Evolutionary conservation across 1,139 yeast species (phyloP), one percentile per base, ranked within the genome.

Genomic region (Geotrichum bryndzae): DNA sequence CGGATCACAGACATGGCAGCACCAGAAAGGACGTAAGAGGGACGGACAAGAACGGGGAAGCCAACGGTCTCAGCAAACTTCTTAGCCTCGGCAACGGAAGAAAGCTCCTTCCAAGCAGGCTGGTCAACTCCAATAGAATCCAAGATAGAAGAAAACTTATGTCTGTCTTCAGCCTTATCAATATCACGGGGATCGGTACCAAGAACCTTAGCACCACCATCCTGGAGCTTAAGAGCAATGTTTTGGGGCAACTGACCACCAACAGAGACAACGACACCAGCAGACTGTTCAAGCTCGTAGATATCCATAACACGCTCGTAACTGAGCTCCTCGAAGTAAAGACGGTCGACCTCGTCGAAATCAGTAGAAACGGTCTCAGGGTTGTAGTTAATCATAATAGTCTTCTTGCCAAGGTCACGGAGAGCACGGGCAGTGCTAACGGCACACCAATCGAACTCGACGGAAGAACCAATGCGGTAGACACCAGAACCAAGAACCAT

Each of bases 101-200:
- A 91, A 71, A 94, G 85, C 79, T 94, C 99, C 77, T 92, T 94
- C 99, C 99, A 94, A 57, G 97, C 97, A 60, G 99, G 99, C 79
- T 94, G 99, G 78, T 94, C 99, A 68, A 94, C 98, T 63, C 96
- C 97, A 72, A 94, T 94, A 71, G 85, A 85, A 77, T 94, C 99
- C 80, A 94, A 83, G 95, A 94, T 92, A 79, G 97, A 89, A 59
- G 97, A 90, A 81, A 94, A 94, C 80, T 94, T 95, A 83, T 91
- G 92, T 80, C 99, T 85, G 78, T 94, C 92, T 80, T 94, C 99
- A 67, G 99, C 99, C 67, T 96, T 87, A 75, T 94, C 99, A 76
- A 94, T 94, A 96, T 90, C 91, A 77, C 90, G 97, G 64, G 99
- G 99, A 52, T 96, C 88, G 59, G 99, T 94, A 77, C 99, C 99